phyloP scores from a whole-genome alignment of 2,329 filamentous ascomycete genomes.

The Alternaria alternata region DNA sequence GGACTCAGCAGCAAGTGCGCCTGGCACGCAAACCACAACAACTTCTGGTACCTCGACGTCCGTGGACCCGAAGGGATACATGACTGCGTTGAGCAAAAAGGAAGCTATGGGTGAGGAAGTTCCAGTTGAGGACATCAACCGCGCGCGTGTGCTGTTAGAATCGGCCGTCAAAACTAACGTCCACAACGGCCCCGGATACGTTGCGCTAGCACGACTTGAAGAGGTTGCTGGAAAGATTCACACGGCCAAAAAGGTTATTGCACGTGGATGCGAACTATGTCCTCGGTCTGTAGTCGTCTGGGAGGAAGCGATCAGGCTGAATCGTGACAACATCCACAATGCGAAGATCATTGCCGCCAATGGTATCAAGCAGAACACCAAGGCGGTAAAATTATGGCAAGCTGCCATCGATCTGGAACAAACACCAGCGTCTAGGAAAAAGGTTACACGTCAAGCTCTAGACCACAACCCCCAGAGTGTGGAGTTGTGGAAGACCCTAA shows the following conservation, averaged over 20 bases:
- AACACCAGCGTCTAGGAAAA: constrained; percentile 84
- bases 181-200: constrained; percentile 93
- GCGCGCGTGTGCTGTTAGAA: constrained; percentile 89
- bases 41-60: constrained; percentile 82
- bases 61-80: constrained; percentile 94
- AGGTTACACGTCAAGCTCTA: constrained; percentile 88
- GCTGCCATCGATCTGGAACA: constrained; percentile 94
- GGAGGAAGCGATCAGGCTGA: constrained; percentile 94
- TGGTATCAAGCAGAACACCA: constrained; percentile 89
- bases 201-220: constrained; percentile 90
- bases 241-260: constrained; percentile 86
- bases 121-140: constrained; percentile 87
- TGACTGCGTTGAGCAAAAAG: constrained; percentile 87
- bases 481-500: constrained; percentile 96
- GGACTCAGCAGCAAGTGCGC: constrained; percentile 78
- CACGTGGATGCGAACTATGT: constrained; percentile 86
- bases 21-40: constrained; percentile 69
- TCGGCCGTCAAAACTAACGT: constrained; percentile 98
- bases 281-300: constrained; percentile 95
- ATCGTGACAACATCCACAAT: constrained; percentile 78
- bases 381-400: constrained; percentile 89
- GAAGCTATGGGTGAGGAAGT: constrained; percentile 80
- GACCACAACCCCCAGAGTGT: constrained; percentile 95
- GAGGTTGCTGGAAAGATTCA: constrained; percentile 92
- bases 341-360: constrained; percentile 95